Conservation (phyloP, 2,329 filamentous ascomycete genomes). For the Gaeumannomyces tritici region DNA sequence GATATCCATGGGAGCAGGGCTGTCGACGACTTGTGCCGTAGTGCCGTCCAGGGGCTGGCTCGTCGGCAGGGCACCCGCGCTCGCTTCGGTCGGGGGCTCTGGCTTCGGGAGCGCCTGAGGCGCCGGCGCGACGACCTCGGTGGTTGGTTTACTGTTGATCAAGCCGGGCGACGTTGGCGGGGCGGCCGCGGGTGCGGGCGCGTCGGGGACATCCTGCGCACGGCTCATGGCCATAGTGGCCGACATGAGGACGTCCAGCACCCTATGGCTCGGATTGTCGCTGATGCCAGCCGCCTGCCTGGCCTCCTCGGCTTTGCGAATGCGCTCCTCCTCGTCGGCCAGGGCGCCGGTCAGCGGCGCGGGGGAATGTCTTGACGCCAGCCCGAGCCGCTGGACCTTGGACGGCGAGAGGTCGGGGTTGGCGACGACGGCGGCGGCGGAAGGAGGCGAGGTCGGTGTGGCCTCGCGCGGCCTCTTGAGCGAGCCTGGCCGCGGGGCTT, state of each 20-base stretch:
- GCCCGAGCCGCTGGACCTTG: constrained; percentile 41
- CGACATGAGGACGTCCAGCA: constrained; percentile 44
- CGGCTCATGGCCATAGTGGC: constrained; percentile 44
- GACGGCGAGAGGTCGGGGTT: constrained; percentile 37
- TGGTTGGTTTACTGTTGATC: constrained; percentile 13
- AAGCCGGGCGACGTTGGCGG: constrained; percentile 26
- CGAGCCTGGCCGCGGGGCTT: constrained; percentile 25
- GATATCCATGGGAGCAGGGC: constrained; percentile 45
- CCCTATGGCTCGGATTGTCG: constrained; percentile 44
- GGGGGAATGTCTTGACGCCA: constrained; percentile 29
- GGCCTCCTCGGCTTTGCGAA: constrained; percentile 34
- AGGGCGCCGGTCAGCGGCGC: constrained; percentile 38
- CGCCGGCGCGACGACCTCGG: constrained; percentile 24
- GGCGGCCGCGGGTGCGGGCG: constrained; percentile 25
- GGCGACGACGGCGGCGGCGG: constrained; percentile 15
- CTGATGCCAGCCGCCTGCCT: constrained; percentile 26
- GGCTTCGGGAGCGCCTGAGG: constrained; percentile 20
- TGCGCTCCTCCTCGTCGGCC: constrained; percentile 41
- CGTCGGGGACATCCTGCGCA: constrained; percentile 37
- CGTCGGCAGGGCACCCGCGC: neutral
- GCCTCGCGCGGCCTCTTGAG: constrained; percentile 39
- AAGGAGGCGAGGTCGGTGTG: constrained; percentile 29
- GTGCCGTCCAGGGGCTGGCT: constrained; percentile 23
- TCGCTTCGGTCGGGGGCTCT: neutral
- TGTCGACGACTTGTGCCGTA: constrained; percentile 30